These are phyloP conservation scores for Penicillium nordicum DNA, from an alignment of 2,329 filamentous ascomycete genomes.

Conservation along the genomic window DNA sequence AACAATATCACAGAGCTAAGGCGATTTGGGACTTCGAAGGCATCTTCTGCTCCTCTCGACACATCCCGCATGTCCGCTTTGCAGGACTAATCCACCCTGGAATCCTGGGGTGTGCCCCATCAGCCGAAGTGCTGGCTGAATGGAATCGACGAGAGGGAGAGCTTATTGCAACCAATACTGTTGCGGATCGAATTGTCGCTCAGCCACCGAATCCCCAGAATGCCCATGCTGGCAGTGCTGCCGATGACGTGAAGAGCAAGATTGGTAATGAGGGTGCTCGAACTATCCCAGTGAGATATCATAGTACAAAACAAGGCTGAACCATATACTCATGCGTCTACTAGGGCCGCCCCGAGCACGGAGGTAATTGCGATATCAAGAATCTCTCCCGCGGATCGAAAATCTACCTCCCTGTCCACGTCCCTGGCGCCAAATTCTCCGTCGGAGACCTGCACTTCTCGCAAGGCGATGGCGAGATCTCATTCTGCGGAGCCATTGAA, in stretches of 20 bases:
- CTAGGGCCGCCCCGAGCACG: constrained; percentile 72
- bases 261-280: constrained; percentile 75
- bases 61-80: constrained; percentile 84
- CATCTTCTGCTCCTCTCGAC: constrained; percentile 77
- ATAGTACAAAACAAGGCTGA: background rate
- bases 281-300: constrained; percentile 64
- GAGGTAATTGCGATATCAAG: constrained; percentile 90
- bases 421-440: constrained; percentile 80
- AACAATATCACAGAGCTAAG: constrained; percentile 49
- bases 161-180: constrained; percentile 65
- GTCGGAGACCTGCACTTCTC: constrained; percentile 87
- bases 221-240: constrained; percentile 67
- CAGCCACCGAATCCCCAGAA: constrained; percentile 70
- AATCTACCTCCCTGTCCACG: constrained; percentile 84
- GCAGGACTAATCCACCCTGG: constrained; percentile 87
- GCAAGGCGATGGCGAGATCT: constrained; percentile 87
- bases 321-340: background rate
- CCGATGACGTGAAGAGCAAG: constrained; percentile 58
- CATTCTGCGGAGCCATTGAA: constrained; percentile 85
- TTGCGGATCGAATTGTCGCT: constrained; percentile 69
- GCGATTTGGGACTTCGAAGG: constrained; percentile 76
- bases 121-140: constrained; percentile 67
- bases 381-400: constrained; percentile 75
- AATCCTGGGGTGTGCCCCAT: constrained; percentile 85
- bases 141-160: constrained; percentile 85